These are phyloP conservation scores for Plasmodium yoelii DNA, from an alignment of 169 alveolate species.

Conservation along the genomic window DNA sequence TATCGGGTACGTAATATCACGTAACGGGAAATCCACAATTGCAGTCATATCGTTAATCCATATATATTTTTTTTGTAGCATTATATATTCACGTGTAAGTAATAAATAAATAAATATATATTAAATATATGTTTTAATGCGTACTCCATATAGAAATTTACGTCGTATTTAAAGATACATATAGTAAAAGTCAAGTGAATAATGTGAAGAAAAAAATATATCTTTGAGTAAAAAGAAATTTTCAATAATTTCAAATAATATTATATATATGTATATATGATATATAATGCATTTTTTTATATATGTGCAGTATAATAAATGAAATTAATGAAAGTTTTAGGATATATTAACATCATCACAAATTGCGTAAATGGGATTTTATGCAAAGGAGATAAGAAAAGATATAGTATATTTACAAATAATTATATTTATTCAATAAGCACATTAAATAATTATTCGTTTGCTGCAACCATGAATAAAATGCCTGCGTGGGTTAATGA, in stretches of 20 bases:
- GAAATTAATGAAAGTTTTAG: slow-evolving; percentile 74
- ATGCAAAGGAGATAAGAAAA: slow-evolving; percentile 45
- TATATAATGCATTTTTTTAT: neutral
- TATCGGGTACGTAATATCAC: too few relatives aligned
- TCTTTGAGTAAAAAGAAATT: neutral
- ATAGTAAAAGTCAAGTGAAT: neutral
- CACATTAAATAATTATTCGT: slow-evolving; percentile 26
- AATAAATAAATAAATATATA: too few relatives aligned
- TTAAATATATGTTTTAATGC: too few relatives aligned
- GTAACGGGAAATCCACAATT: too few relatives aligned
- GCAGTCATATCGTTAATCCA: too few relatives aligned
- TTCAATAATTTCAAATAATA: neutral
- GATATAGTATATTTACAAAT: slow-evolving; percentile 49
- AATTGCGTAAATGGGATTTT: slow-evolving; percentile 55
- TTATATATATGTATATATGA: slow-evolving; percentile 1
- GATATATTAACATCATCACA: slow-evolving; percentile 62
- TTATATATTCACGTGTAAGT: too few relatives aligned
- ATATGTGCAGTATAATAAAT: slow-evolving; percentile 19
- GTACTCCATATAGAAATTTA: too few relatives aligned
- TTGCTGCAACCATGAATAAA: slow-evolving; percentile 56
- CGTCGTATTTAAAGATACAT: neutral
- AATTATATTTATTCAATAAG: slow-evolving; percentile 37
- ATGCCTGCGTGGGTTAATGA: slow-evolving; percentile 73
- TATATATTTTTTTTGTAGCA: too few relatives aligned
- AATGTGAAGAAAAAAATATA: neutral